Evolutionary conservation across 495 filamentous ascomycete genomes (phyloP).

Genomic region (Aspergillus ostianus): DNA sequence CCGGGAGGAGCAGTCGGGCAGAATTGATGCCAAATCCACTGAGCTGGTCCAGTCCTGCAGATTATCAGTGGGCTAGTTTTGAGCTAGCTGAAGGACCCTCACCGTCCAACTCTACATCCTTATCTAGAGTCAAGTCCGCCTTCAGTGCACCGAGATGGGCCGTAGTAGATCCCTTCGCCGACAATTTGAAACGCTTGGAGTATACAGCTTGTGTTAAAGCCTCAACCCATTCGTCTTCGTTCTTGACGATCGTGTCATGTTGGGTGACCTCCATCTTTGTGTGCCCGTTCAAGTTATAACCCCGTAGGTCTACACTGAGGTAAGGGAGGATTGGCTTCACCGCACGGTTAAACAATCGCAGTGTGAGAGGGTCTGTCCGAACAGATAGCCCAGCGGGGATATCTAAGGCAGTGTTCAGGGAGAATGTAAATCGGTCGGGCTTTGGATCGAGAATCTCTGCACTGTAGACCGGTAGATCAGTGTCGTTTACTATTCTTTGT

Average conservation of each 20-base stretch:
- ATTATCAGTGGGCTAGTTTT: not conserved
- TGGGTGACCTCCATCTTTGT: slow-evolving; percentile 33
- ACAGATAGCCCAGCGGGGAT: slow-evolving; percentile 33
- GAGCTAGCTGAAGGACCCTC: not conserved
- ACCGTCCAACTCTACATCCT: slow-evolving; percentile 37
- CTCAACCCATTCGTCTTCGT: slow-evolving; percentile 35
- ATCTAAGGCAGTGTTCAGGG: slow-evolving; percentile 33
- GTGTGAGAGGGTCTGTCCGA: slow-evolving; percentile 30
- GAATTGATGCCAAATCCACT: slow-evolving; percentile 43
- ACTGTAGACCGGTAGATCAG: slow-evolving; percentile 34
- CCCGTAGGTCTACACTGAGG: slow-evolving; percentile 31
- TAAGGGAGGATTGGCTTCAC: slow-evolving; percentile 32
- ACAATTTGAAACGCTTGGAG: slow-evolving; percentile 30
- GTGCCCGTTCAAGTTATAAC: slow-evolving; percentile 32
- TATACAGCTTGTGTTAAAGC: slow-evolving; percentile 40
- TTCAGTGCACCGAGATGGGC: slow-evolving; percentile 39
- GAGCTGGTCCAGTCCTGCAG: slow-evolving; percentile 36
- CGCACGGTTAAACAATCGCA: slow-evolving; percentile 38
- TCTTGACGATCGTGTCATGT: slow-evolving; percentile 35
- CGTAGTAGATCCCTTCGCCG: slow-evolving; percentile 31
- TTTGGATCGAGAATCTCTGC: slow-evolving; percentile 36
- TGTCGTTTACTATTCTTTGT: slow-evolving; percentile 40
- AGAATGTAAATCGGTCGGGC: slow-evolving; percentile 33
- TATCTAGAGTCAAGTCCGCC: slow-evolving; percentile 34
- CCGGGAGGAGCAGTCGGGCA: slow-evolving; percentile 38